Evolutionary conservation across 345 rosid species (phyloP).

Genomic region (Cardamine resedifolia): DNA sequence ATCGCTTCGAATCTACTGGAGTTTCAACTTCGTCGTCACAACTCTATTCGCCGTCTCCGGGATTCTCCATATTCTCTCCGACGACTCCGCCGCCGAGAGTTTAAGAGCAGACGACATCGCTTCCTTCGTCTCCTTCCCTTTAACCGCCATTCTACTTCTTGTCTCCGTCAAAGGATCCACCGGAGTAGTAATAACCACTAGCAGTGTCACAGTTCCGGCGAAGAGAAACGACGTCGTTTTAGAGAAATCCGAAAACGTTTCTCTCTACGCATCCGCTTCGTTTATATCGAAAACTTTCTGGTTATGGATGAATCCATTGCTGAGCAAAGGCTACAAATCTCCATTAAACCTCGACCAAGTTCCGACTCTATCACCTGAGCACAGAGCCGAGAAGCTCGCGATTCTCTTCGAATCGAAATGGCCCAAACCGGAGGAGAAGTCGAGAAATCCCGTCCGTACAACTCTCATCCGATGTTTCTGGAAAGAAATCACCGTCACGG

Average conservation of each 20-base stretch:
- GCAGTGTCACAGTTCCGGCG: not conserved
- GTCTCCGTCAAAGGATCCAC: conserved; percentile 71
- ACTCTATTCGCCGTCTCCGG: conserved; percentile 60
- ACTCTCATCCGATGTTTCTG: conserved; percentile 78
- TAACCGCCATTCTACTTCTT: conserved; percentile 52
- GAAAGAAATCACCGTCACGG: conserved; percentile 74
- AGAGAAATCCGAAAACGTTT: conserved; percentile 48
- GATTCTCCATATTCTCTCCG: conserved; percentile 46
- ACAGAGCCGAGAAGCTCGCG: conserved; percentile 75
- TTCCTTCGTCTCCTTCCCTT: conserved; percentile 51
- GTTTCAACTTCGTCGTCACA: conserved; percentile 44
- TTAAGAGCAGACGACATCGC: conserved; percentile 59
- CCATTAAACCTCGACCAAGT: conserved; percentile 73
- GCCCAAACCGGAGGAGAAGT: conserved; percentile 76
- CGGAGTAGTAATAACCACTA: conserved; percentile 41
- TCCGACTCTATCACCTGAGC: conserved; percentile 74
- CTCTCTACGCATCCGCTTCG: conserved; percentile 71
- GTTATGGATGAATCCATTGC: conserved; percentile 94
- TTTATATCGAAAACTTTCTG: conserved; percentile 69
- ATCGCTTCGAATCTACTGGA: conserved; percentile 66
- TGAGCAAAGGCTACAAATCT: conserved; percentile 75
- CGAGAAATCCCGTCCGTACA: conserved; percentile 65
- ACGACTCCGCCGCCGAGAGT: conserved; percentile 30
- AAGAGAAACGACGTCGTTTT: conserved; percentile 41
- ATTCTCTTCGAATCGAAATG: conserved; percentile 63